Conservation (phyloP, 1,139 yeast genomes). For the Suhomyces anneliseae region DNA sequence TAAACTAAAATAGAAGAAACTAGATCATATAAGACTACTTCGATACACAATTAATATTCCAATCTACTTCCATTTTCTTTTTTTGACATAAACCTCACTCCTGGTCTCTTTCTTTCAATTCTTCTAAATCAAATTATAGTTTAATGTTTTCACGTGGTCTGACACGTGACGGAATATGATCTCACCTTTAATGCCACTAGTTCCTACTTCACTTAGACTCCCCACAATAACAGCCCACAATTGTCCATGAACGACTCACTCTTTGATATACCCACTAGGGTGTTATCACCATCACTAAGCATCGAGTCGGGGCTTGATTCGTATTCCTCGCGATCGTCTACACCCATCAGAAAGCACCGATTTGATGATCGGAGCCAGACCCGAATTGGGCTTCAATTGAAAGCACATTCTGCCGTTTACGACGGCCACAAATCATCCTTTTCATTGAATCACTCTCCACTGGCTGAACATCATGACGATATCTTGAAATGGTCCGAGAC, state of each 20-base stretch:
- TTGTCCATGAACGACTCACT: neutral
- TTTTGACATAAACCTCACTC: too few species aligned
- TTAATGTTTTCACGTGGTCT: too few species aligned
- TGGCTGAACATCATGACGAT: constrained; percentile 3
- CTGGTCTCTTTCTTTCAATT: too few species aligned
- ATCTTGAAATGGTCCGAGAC: constrained; percentile 30
- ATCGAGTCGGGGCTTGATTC: constrained; percentile 1
- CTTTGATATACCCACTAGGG: constrained; percentile 15
- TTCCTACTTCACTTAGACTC: too few species aligned
- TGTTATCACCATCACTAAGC: constrained; percentile 14
- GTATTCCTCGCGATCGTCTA: neutral
- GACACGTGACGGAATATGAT: neutral
- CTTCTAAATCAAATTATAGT: too few species aligned
- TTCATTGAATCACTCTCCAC: constrained; percentile 1
- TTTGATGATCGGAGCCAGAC: constrained; percentile 46
- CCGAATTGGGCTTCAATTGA: constrained; percentile 23
- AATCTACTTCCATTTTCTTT: too few species aligned
- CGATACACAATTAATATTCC: too few species aligned
- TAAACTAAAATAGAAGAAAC: too few species aligned
- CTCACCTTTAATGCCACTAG: too few species aligned
- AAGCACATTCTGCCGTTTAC: constrained; percentile 5
- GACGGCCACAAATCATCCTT: neutral
- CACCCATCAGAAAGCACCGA: constrained; percentile 19
- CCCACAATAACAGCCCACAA: too few species aligned
- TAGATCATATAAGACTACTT: too few species aligned